These are phyloP conservation scores for Neonectria neomacrospora DNA, from an alignment of 2,329 filamentous ascomycete genomes.

Conservation along the genomic window DNA sequence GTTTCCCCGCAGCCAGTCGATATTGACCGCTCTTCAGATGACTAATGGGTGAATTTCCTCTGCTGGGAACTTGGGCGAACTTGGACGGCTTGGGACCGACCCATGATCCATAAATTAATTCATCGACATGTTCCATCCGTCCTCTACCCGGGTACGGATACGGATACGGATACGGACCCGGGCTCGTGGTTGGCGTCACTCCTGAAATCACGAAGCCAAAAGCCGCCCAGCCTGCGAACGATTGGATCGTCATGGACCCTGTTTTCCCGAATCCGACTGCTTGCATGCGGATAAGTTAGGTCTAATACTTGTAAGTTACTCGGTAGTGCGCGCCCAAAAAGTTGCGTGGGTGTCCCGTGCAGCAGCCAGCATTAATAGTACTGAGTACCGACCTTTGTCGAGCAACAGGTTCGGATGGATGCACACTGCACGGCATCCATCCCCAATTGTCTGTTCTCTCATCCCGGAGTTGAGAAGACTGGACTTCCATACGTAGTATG, in stretches of 20 bases:
- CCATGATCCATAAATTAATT: background rate
- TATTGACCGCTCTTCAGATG: conserved; percentile 36
- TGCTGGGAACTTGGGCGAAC: background rate
- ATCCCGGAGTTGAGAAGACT: conserved; percentile 9
- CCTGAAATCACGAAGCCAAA: background rate
- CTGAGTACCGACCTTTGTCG: background rate
- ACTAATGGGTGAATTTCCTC: conserved; percentile 25
- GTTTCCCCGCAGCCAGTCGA: conserved; percentile 24
- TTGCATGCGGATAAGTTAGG: conserved; percentile 21
- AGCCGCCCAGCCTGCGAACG: conserved; percentile 7
- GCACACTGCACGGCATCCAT: conserved; percentile 16
- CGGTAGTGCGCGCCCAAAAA: conserved; percentile 3
- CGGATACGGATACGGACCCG: conserved; percentile 43
- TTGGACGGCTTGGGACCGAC: background rate
- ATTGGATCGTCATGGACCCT: conserved; percentile 10
- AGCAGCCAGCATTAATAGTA: background rate
- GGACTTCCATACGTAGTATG: too few species aligned
- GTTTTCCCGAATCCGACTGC: conserved; percentile 26
- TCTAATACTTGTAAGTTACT: too few species aligned
- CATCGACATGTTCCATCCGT: background rate
- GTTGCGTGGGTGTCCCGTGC: background rate
- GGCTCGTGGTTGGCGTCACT: conserved; percentile 1
- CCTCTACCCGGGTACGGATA: conserved; percentile 38
- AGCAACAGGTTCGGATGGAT: conserved; percentile 2
- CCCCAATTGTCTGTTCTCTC: conserved; percentile 2